Conservation (phyloP, 228 moss, liverwort and hornwort genomes). For the Sphagnum magellanicum region DNA sequence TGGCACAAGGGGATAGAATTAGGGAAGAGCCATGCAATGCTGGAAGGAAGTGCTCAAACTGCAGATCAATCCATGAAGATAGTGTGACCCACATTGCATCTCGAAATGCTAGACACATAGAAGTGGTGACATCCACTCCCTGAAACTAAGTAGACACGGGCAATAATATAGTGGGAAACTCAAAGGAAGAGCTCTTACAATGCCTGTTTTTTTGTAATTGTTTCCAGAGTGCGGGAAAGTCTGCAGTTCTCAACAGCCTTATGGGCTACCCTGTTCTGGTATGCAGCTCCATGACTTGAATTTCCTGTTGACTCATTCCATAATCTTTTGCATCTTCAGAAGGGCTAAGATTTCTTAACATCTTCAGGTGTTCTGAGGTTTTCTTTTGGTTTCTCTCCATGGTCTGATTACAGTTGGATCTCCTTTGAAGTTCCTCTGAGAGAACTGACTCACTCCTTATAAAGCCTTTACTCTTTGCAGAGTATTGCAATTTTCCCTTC, state of each 20-base stretch:
- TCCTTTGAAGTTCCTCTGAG: no score
- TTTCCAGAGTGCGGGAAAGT: conserved; percentile 87
- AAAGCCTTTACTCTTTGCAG: background rate
- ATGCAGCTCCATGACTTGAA: conserved; percentile 4
- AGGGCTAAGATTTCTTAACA: background rate
- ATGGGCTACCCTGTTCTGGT: conserved; percentile 96
- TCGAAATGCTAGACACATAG: no score
- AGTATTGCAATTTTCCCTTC: background rate
- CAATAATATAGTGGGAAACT: background rate
- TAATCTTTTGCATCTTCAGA: background rate
- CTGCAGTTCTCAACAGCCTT: conserved; percentile 92
- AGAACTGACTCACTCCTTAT: background rate
- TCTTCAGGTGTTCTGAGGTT: no score
- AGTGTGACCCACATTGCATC: no score
- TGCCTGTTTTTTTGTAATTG: background rate
- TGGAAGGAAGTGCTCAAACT: background rate
- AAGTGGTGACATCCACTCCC: no score
- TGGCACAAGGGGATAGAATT: no score
- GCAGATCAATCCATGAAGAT: background rate
- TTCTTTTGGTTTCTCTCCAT: no score
- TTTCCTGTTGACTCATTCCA: background rate
- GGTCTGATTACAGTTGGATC: no score
- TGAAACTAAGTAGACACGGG: background rate
- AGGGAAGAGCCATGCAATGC: no score
- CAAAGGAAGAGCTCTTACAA: background rate